Evolutionary conservation across 495 filamentous ascomycete genomes (phyloP).

Genomic region (Penicillium manginii): DNA sequence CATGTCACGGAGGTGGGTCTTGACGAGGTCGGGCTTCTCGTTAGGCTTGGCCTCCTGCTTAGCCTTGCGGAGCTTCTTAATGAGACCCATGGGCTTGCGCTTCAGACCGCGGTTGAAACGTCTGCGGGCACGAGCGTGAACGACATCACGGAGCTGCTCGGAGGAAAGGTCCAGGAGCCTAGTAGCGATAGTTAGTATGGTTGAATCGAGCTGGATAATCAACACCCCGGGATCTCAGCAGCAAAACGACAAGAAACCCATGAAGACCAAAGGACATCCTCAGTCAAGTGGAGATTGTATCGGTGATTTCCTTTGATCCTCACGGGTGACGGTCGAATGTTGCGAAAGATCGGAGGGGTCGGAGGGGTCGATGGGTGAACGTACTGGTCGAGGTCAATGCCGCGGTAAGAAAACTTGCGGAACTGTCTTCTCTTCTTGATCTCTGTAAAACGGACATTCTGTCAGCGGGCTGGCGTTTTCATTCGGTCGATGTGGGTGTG

Average conservation of each 20-base stretch:
- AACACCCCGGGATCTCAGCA: not conserved
- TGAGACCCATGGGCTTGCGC: conserved; percentile 99
- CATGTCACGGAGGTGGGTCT: conserved; percentile 99
- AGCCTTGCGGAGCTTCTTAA: conserved; percentile 99
- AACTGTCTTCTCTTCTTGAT: conserved; percentile 99
- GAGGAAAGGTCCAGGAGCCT: conserved; percentile 98
- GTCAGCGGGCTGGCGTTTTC: conserved; percentile 45
- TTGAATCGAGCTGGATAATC: conserved; percentile 30
- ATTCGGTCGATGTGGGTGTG: conserved; percentile 22
- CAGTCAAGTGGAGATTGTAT: not conserved
- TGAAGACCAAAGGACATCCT: not conserved
- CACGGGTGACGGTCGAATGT: not conserved
- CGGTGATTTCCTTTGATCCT: not conserved
- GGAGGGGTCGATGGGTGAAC: conserved; percentile 47
- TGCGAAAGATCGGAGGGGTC: conserved; percentile 36
- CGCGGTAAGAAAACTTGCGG: conserved; percentile 99
- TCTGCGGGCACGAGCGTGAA: conserved; percentile 97
- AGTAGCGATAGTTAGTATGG: conserved; percentile 24
- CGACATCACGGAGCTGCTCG: conserved; percentile 98
- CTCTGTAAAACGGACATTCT: conserved; percentile 56
- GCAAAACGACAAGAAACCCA: not conserved
- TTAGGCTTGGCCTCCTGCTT: conserved; percentile 99
- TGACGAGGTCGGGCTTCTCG: conserved; percentile 99
- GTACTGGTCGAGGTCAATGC: conserved; percentile 98
- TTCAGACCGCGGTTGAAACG: conserved; percentile 99